These are phyloP conservation scores for Huntiella omanensis DNA, from an alignment of 2,329 filamentous ascomycete genomes.

Conservation along the genomic window DNA sequence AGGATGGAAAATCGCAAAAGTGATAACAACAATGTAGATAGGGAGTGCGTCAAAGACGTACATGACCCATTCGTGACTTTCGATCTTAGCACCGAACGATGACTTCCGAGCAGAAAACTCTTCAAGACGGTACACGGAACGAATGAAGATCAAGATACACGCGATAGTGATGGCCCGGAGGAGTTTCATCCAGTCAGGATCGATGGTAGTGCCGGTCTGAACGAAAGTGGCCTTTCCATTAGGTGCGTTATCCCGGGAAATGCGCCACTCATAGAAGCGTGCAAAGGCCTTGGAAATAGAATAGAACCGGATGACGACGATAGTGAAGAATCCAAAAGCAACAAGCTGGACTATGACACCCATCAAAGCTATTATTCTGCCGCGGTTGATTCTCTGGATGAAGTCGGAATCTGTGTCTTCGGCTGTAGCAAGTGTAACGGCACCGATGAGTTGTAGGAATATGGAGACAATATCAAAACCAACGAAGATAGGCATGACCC, in stretches of 20 bases:
- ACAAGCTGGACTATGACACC: conserved; percentile 22
- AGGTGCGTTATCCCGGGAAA: neutral
- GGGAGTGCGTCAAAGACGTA: conserved; percentile 19
- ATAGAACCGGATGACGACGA: conserved; percentile 27
- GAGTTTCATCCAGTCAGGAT: conserved; percentile 19
- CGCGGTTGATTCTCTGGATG: conserved; percentile 15
- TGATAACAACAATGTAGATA: conserved; percentile 15
- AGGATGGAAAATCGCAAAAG: conserved; percentile 17
- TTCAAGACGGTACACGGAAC: conserved; percentile 17
- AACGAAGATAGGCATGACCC: conserved; percentile 22
- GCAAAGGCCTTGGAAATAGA: conserved; percentile 19
- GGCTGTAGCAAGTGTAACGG: conserved; percentile 22
- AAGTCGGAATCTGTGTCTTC: conserved; percentile 17
- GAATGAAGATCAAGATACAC: conserved; percentile 17
- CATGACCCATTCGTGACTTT: conserved; percentile 16
- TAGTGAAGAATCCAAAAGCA: conserved; percentile 27
- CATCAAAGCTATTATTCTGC: conserved; percentile 21
- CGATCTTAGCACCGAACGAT: conserved; percentile 13
- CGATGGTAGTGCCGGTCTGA: conserved; percentile 15
- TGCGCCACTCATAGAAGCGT: neutral
- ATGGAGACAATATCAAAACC: conserved; percentile 20
- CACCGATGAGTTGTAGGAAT: conserved; percentile 21
- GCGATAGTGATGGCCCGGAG: conserved; percentile 18
- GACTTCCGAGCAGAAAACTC: conserved; percentile 15
- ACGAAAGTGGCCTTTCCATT: conserved; percentile 8